Evolutionary conservation across 2,329 filamentous ascomycete genomes (phyloP).

Genomic region (Cercospora beticola): DNA sequence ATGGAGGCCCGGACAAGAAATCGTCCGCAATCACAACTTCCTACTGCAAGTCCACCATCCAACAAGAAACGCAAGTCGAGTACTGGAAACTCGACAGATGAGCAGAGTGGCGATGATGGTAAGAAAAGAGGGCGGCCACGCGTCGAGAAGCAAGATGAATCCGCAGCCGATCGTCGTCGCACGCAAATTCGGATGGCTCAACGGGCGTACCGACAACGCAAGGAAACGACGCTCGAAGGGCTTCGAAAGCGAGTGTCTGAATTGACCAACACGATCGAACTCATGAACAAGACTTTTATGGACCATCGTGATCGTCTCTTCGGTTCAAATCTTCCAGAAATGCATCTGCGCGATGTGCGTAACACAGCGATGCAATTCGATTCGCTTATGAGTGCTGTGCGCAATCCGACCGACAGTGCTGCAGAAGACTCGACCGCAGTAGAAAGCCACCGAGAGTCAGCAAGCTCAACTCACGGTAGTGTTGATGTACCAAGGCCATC

Average conservation of each 20-base stretch:
- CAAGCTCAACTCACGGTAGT: conserved; percentile 1
- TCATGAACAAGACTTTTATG: conserved; percentile 72
- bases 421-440: not conserved
- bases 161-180: conserved; percentile 73
- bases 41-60: not conserved
- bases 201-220: conserved; percentile 78
- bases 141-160: conserved; percentile 74
- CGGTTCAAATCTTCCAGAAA: conserved; percentile 21
- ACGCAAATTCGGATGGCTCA: conserved; percentile 87
- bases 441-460: not conserved
- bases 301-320: conserved; percentile 35
- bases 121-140: conserved; percentile 70
- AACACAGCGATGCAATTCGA: conserved; percentile 25
- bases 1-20: conserved; percentile 8
- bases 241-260: conserved; percentile 69
- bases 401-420: conserved; percentile 27
- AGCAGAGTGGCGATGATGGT: conserved; percentile 31
- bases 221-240: conserved; percentile 75
- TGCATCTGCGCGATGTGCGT: conserved; percentile 26
- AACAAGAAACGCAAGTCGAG: conserved; percentile 21
- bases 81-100: conserved; percentile 19
- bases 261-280: conserved; percentile 67
- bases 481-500: not conserved
- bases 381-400: conserved; percentile 24
- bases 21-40: not conserved